These are phyloP conservation scores for Cryphonectria japonica DNA, from an alignment of 2,329 filamentous ascomycete species.

Conservation along the genomic window DNA sequence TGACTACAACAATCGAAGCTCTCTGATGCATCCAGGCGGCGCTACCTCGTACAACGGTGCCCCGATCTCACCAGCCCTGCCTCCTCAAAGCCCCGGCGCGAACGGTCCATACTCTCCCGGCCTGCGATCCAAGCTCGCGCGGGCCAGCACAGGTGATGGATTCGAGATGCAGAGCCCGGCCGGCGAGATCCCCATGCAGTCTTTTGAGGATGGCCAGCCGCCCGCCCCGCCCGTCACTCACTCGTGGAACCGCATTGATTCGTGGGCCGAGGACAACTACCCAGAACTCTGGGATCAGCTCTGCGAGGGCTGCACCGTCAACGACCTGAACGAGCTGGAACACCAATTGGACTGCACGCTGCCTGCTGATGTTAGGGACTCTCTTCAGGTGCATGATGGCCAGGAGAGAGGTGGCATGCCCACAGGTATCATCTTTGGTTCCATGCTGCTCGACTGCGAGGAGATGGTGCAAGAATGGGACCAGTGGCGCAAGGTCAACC, in stretches of 20 bases:
- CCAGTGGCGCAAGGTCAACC: constrained; percentile 92
- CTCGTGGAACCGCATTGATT: constrained; percentile 93
- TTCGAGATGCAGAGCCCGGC: constrained; percentile 70
- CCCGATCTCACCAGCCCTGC: constrained; percentile 50
- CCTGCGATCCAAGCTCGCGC: constrained; percentile 76
- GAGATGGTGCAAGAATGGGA: constrained; percentile 98
- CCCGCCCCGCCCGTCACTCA: constrained; percentile 85
- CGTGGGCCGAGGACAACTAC: constrained; percentile 94
- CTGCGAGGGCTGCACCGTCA: constrained; percentile 86
- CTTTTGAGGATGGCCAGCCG: constrained; percentile 88
- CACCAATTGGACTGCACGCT: constrained; percentile 94
- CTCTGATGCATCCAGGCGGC: constrained; percentile 54
- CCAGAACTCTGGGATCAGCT: constrained; percentile 92
- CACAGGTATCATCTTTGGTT: constrained; percentile 89
- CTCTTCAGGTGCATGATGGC: constrained; percentile 89
- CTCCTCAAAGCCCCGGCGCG: constrained; percentile 57
- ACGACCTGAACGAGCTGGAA: constrained; percentile 96
- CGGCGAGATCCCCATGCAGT: constrained; percentile 95
- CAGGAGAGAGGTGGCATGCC: constrained; percentile 91
- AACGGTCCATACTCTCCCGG: constrained; percentile 86
- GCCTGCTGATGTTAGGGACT: constrained; percentile 91
- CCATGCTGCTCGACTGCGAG: constrained; percentile 96
- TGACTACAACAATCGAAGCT: constrained; percentile 66
- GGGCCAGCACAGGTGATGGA: constrained; percentile 64
- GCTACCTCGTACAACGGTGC: constrained; percentile 65